Percentiles rank a stretch among this genome's conserved stretches.
These are phyloP conservation scores for Nyssa sinensis DNA, from an alignment of 148 eudicot species.

Conservation along the genomic window DNA sequence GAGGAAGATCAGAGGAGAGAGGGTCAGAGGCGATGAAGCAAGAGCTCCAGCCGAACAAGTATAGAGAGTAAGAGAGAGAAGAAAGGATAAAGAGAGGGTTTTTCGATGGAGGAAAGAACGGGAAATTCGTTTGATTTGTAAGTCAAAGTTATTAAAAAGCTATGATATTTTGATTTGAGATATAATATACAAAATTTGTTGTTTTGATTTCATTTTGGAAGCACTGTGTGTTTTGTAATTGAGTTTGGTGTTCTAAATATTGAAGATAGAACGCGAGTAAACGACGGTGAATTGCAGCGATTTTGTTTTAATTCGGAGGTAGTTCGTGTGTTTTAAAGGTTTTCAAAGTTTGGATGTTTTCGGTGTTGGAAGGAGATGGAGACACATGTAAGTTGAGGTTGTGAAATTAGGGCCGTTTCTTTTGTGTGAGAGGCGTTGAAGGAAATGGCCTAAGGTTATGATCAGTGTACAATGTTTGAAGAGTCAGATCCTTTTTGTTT, in stretches of 20 bases:
- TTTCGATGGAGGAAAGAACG: too few species aligned
- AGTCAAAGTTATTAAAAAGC: not conserved
- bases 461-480: constrained; percentile 21
- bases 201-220: constrained; percentile 6
- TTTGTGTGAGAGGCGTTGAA: not conserved
- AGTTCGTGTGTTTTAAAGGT: constrained; percentile 6
- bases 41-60: too few species aligned
- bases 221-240: not conserved
- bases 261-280: not conserved
- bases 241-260: not conserved
- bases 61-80: too few species aligned
- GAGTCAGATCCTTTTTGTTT: constrained; percentile 9
- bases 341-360: constrained; percentile 2
- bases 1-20: too few species aligned
- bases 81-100: too few species aligned
- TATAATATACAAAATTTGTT: constrained; percentile 1
- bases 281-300: constrained; percentile 8
- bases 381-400: constrained; percentile 19
- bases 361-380: constrained; percentile 11
- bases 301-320: constrained; percentile 17
- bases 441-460: constrained; percentile 26
- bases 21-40: too few species aligned
- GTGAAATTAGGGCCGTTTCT: not conserved
- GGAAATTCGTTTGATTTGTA: not conserved
- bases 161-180: not conserved